Conservation (phyloP, 2,329 filamentous ascomycete species). For the Cladophialophora immunda region DNA sequence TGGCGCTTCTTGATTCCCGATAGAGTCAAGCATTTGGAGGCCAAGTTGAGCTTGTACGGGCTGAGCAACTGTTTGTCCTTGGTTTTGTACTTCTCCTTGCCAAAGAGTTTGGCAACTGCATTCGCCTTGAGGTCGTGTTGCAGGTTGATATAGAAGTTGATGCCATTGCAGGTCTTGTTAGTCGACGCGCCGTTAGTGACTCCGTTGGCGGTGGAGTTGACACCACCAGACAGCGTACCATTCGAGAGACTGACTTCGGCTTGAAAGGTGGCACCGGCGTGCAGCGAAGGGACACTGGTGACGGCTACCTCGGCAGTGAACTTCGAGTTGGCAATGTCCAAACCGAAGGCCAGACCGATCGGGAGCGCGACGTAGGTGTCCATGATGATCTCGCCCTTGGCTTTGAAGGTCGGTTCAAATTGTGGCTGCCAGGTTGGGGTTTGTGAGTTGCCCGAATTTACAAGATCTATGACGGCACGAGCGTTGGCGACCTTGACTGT, state of each 20-base stretch:
- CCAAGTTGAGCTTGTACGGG: background rate
- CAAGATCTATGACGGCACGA: background rate
- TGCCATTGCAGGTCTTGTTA: background rate
- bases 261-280: background rate
- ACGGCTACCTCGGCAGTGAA: background rate
- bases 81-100: background rate
- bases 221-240: background rate
- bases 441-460: background rate
- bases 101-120: background rate
- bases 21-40: background rate
- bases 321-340: background rate
- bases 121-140: background rate
- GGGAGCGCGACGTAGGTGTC: background rate
- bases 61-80: background rate
- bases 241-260: background rate
- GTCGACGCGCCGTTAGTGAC: background rate
- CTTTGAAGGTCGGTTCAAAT: background rate
- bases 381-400: conserved; percentile 3
- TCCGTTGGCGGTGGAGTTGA: background rate
- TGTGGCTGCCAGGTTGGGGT: background rate
- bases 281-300: background rate
- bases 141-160: background rate
- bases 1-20: background rate
- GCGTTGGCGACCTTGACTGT: conserved; percentile 1
- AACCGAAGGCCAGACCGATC: background rate